Conservation (phyloP, 345 rosid species). For the Hevea brasiliensis region DNA sequence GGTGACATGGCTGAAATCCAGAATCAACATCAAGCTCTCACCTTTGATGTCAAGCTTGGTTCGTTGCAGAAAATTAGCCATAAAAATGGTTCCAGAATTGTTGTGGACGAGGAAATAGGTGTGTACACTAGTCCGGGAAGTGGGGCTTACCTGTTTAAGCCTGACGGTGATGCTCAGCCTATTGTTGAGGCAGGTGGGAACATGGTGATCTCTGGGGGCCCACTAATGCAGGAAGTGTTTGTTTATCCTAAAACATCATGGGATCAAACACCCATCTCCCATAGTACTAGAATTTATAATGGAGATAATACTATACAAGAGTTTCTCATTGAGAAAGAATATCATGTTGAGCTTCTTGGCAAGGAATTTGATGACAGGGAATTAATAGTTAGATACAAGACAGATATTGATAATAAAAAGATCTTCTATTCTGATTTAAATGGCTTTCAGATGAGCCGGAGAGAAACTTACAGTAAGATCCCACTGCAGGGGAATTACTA, state of each 20-base stretch:
- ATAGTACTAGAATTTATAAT: constrained; percentile 70
- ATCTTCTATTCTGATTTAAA: constrained; percentile 86
- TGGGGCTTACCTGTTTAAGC: constrained; percentile 93
- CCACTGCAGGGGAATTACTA: constrained; percentile 97
- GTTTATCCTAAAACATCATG: constrained; percentile 77
- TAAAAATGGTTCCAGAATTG: constrained; percentile 46
- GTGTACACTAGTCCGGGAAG: constrained; percentile 72
- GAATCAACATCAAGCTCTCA: constrained; percentile 69
- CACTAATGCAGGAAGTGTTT: constrained; percentile 75
- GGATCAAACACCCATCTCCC: constrained; percentile 70
- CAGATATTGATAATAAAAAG: constrained; percentile 62
- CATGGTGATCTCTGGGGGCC: constrained; percentile 69
- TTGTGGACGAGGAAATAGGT: constrained; percentile 71
- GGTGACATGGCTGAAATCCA: constrained; percentile 54
- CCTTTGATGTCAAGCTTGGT: constrained; percentile 63
- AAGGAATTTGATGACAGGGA: constrained; percentile 70
- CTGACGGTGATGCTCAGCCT: constrained; percentile 70
- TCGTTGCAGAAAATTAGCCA: constrained; percentile 59
- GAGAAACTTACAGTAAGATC: constrained; percentile 92
- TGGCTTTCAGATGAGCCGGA: constrained; percentile 98
- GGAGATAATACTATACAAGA: constrained; percentile 61
- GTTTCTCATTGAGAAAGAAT: constrained; percentile 74
- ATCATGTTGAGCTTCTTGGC: constrained; percentile 88
- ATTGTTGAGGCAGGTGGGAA: constrained; percentile 61
- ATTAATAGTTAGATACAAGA: constrained; percentile 79